phyloP scores from a whole-genome alignment of 495 filamentous ascomycete genomes.

The Sordaria brevicollis region DNA sequence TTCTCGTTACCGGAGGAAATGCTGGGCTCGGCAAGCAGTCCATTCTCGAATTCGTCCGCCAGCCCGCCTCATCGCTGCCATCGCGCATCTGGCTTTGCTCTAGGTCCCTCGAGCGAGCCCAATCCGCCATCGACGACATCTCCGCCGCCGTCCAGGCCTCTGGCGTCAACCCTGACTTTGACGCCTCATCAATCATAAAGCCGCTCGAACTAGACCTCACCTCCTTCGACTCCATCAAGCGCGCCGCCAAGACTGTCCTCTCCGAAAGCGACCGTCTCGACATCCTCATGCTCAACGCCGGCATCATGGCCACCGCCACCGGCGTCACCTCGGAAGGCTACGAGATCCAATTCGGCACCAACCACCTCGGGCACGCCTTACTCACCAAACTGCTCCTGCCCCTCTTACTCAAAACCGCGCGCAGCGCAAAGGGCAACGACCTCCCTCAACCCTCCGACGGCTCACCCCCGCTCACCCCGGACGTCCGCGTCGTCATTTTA shows the following conservation, averaged over 20 bases:
- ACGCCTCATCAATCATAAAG: slow-evolving; percentile 8
- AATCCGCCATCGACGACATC: slow-evolving; percentile 11
- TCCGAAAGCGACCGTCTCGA: slow-evolving; percentile 25
- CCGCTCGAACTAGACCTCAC: slow-evolving; percentile 29
- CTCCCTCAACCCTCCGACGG: slow-evolving; percentile 20
- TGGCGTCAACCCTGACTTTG: not conserved
- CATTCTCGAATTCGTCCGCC: slow-evolving; percentile 49
- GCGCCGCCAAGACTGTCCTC: slow-evolving; percentile 14
- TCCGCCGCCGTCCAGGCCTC: not conserved
- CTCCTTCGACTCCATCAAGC: slow-evolving; percentile 19
- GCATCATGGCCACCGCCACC: slow-evolving; percentile 49
- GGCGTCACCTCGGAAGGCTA: slow-evolving; percentile 52
- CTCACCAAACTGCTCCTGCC: slow-evolving; percentile 54
- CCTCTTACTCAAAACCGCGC: slow-evolving; percentile 41
- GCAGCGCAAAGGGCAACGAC: slow-evolving; percentile 23
- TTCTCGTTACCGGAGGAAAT: slow-evolving; percentile 56
- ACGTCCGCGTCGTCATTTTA: slow-evolving; percentile 35
- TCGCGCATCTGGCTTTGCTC: slow-evolving; percentile 53
- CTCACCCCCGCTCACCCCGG: slow-evolving; percentile 1
- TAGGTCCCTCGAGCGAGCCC: slow-evolving; percentile 32
- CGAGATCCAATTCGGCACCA: slow-evolving; percentile 63
- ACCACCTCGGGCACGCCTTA: slow-evolving; percentile 59
- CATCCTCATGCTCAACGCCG: slow-evolving; percentile 47
- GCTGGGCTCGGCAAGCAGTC: slow-evolving; percentile 58
- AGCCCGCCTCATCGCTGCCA: slow-evolving; percentile 15